Base-by-base conservation (phyloP, 768 basidiomycete genomes). In the Postia placenta region DNA sequence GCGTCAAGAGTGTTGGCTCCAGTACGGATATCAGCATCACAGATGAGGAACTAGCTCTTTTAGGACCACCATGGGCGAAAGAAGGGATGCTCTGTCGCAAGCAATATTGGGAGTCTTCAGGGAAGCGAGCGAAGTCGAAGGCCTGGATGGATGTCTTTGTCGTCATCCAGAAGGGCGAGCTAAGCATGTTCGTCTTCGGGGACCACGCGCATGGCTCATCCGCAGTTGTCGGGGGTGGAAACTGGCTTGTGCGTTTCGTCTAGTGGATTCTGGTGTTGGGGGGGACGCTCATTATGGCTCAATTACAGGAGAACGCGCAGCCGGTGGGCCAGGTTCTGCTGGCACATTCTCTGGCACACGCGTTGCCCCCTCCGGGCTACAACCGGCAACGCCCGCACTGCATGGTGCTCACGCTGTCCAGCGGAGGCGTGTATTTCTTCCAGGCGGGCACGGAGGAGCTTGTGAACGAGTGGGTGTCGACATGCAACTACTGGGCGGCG, bases 401-500 rank as follows among this genome's bases (percentile, higher is more conserved):
- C 65, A 95, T 99, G 84, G 92, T 92, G 11, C 71, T 99, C 42
- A 92, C 92, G 1, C 74, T 94, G 47, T 74, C 94, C 5, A 83
- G 81, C 56, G 92, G 93, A 9, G 91, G 85, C 2, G 87, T 92
- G n/a, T 95, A 85, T 67, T 96, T 97, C 72, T 96, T 96, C 75
- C 96, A 99, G 67, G 92, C 95, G 1, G 96, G 96, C 1, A 99
- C 96, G 3, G 95, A 96, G 60, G 95, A 97, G 57, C 80, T 99
- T n/a, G 93, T 96, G 43, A 88, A 89, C 59, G 96, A 99, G 66
- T 98, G 96, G 96, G 94, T 96, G 5, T 85, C 89, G 35, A 96
- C 96, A 0, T 97, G 95, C 78, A 99, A 98, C 71, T 99, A 99
- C 64, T 98, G 96, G 96, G 91, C 96, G 0, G 96, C 95, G 2